Evolutionary conservation across 1,284 basidiomycete species (phyloP).

Genomic region (Boletus semigastroideus): DNA sequence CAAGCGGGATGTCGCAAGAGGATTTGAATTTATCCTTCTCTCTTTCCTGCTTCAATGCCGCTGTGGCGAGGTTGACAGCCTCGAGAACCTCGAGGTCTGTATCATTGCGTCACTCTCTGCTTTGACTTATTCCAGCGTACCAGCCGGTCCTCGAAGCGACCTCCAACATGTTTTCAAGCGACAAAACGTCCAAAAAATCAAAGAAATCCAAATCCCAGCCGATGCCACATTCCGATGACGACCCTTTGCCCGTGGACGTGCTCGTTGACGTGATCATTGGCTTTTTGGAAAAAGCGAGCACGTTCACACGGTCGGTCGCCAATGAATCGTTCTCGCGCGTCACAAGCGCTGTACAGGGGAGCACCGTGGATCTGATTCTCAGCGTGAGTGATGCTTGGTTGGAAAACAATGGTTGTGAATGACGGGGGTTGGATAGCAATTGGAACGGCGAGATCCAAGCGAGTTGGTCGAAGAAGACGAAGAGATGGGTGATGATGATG

Average conservation of each 20-base stretch:
- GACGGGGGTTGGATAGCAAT: constrained; percentile 58
- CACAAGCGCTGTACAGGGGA: constrained; percentile 65
- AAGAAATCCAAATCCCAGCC: constrained; percentile 38
- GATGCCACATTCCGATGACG: constrained; percentile 21
- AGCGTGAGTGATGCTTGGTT: constrained; percentile 54
- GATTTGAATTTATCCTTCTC: constrained; percentile 68
- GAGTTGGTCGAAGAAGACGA: constrained; percentile 50
- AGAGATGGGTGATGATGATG: constrained; percentile 37
- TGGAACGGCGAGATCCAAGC: constrained; percentile 68
- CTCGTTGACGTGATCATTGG: constrained; percentile 89
- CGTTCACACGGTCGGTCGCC: constrained; percentile 79
- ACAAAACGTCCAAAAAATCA: constrained; percentile 47
- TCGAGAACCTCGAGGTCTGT: constrained; percentile 63
- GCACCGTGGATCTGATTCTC: constrained; percentile 82
- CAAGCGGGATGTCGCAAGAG: constrained; percentile 56
- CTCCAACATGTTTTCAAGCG: constrained; percentile 49
- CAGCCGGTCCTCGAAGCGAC: constrained; percentile 56
- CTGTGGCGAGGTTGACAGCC: constrained; percentile 56
- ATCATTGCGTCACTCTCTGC: constrained; percentile 1
- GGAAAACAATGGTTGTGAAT: not conserved
- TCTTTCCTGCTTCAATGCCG: constrained; percentile 72
- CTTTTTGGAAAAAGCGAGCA: constrained; percentile 82
- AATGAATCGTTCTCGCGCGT: constrained; percentile 83
- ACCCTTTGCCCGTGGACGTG: constrained; percentile 70
- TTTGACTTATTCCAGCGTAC: not conserved